Percentiles rank a stretch among this genome's conserved stretches.
phyloP scores from a whole-genome alignment of 495 filamentous ascomycete species.

The Penicillium coprophilum region DNA sequence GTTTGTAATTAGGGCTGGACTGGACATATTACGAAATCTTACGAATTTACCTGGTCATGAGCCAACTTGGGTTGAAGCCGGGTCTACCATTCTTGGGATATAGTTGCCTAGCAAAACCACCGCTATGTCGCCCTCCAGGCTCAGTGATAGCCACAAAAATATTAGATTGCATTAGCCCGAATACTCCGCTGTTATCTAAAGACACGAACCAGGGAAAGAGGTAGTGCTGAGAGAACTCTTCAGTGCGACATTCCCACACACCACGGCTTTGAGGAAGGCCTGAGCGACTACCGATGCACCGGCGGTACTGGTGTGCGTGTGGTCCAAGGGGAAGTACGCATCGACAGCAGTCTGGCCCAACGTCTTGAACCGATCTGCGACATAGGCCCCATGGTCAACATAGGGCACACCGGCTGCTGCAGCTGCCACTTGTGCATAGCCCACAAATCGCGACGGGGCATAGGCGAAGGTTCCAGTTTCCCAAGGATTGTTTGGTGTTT shows the following conservation, averaged over 20 bases:
- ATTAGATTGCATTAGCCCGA: not conserved
- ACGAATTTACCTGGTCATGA: constrained; percentile 6
- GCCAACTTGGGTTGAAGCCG: not conserved
- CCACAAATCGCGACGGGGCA: constrained; percentile 53
- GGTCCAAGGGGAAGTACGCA: constrained; percentile 58
- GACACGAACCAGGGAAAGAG: constrained; percentile 34
- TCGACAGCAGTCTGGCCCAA: constrained; percentile 47
- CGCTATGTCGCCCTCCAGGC: not conserved
- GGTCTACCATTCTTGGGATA: not conserved
- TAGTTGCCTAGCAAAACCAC: not conserved
- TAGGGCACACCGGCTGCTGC: constrained; percentile 46
- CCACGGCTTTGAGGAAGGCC: constrained; percentile 62
- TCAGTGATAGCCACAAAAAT: not conserved
- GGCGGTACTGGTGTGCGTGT: constrained; percentile 62
- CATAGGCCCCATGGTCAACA: constrained; percentile 62
- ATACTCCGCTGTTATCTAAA: constrained; percentile 13
- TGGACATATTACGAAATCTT: constrained; percentile 17
- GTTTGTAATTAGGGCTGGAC: constrained; percentile 14
- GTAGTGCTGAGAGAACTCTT: constrained; percentile 34
- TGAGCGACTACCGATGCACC: constrained; percentile 59
- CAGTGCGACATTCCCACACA: constrained; percentile 40
- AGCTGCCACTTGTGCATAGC: constrained; percentile 54
- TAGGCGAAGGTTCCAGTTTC: constrained; percentile 52
- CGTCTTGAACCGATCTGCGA: constrained; percentile 50
- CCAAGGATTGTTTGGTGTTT: constrained; percentile 65